Evolutionary conservation across 169 alveolate genomes (phyloP), one percentile per base, ranked within the genome.

Genomic region (Babesia caballi): DNA sequence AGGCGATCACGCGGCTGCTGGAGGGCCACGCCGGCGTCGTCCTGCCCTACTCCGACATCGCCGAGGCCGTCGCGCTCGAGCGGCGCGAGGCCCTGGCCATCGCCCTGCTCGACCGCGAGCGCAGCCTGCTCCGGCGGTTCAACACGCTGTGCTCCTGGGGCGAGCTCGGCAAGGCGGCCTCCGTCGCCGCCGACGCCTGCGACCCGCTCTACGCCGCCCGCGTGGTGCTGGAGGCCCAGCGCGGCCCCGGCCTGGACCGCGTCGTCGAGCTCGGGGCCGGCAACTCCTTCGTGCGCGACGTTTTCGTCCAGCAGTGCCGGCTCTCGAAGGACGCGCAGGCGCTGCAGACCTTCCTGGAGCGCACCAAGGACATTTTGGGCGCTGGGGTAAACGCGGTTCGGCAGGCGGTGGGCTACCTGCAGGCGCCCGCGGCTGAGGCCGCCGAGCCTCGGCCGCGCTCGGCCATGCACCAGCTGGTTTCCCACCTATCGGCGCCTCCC

Each of bases 331-430:
- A 69, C 33, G 44, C 46, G 6, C 47, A 67, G 42, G 44, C 38
- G 28, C 40, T 77, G 23, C 85, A 77, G 67, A 40, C 58, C 11
- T 77, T 77, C 44, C 28, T 49, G 12, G 85, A 77, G 49, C 56
- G 75, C n/a, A 65, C 56, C 19, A 52, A 77, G 49, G 67, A 54
- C 50, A 59, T 67, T 28, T 40, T 59, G 52, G 52, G 65, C 19
- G 85, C 85, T 9, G 85, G 85, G 2, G 33, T 66, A 30, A 66
- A 67, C 60, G 59, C 78, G n/a, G 61, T 51, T 15, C 49, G 58
- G 35, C 67, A 47, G 19, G 54, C 73, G 19, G 28, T 63, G 41
- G 40, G 21, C 2, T 46, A 28, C 1, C 32, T 63, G n/a, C 51
- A 36, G 17, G 23, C 32, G 21, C 14, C 38, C n/a, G 73, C 38